Conservation (phyloP, 306 rosid genomes). For the Lagenaria siceraria region DNA sequence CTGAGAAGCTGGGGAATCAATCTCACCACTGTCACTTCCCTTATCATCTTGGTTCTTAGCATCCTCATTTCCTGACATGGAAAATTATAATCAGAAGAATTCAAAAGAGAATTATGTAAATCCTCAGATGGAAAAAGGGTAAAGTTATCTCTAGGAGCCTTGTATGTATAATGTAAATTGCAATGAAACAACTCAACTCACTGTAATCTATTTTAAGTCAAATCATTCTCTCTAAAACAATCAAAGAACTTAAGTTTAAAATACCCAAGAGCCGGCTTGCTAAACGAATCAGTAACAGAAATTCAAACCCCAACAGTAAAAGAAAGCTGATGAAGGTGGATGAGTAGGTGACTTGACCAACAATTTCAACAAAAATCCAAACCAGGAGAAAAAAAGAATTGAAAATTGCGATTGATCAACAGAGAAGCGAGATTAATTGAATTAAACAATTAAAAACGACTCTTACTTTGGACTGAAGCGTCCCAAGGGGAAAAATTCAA, state of each 20-base stretch:
- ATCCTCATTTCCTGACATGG: constrained; percentile 46
- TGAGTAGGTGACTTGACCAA: neutral
- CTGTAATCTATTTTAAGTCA: neutral
- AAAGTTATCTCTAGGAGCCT: neutral
- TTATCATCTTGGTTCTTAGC: constrained; percentile 41
- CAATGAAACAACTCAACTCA: neutral
- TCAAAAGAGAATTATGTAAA: constrained; percentile 7
- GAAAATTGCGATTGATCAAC: neutral
- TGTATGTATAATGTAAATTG: neutral
- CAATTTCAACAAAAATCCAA: neutral
- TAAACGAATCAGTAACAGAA: neutral
- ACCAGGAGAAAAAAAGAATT: neutral
- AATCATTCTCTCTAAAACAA: neutral
- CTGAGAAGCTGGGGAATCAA: constrained; percentile 25
- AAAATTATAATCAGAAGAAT: constrained; percentile 9
- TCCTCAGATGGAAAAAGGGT: neutral
- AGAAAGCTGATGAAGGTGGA: neutral
- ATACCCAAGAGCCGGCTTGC: neutral
- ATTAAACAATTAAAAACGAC: neutral
- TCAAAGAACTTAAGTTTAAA: neutral
- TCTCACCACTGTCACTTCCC: constrained; percentile 49
- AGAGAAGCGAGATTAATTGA: neutral
- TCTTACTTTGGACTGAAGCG: neutral
- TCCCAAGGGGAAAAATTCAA: neutral
- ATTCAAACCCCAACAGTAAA: neutral